A percentile compares a stretch with the other conserved stretches of the same genome.
Conservation (phyloP, 768 basidiomycete genomes). For the Ephemerocybe angulata region DNA sequence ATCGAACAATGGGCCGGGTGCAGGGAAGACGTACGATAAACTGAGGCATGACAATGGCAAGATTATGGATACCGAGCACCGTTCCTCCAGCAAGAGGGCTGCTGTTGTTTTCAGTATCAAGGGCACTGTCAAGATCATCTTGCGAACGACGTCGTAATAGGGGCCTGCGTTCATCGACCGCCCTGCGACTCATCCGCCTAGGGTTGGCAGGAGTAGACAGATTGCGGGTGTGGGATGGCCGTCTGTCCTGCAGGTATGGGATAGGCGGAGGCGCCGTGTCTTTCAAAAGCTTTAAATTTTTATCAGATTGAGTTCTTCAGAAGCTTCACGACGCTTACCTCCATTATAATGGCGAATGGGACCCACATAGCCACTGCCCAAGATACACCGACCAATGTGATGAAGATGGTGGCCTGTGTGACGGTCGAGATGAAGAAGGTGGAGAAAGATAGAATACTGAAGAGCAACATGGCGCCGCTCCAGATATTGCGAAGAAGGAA, state of each 20-base stretch:
- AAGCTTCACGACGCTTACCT: slow-evolving; percentile 44
- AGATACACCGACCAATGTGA: slow-evolving; percentile 84
- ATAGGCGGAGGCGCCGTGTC: slow-evolving; percentile 49
- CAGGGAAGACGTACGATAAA: slow-evolving; percentile 64
- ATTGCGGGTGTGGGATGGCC: slow-evolving; percentile 51
- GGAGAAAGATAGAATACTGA: slow-evolving; percentile 71
- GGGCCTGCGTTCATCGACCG: slow-evolving; percentile 49
- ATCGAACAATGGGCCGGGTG: background rate
- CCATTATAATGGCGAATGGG: slow-evolving; percentile 97
- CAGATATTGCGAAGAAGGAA: slow-evolving; percentile 92
- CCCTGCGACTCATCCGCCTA: slow-evolving; percentile 25
- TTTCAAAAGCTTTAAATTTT: slow-evolving; percentile 57
- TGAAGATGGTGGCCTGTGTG: slow-evolving; percentile 70
- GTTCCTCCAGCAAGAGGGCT: slow-evolving; percentile 80
- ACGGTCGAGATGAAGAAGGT: slow-evolving; percentile 88
- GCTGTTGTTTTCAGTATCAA: slow-evolving; percentile 33
- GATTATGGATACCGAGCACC: slow-evolving; percentile 90
- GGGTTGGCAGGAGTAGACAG: slow-evolving; percentile 44
- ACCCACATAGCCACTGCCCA: slow-evolving; percentile 99
- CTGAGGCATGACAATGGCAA: slow-evolving; percentile 93
- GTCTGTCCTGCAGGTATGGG: slow-evolving; percentile 13
- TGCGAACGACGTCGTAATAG: slow-evolving; percentile 58
- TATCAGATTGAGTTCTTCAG: slow-evolving; percentile 1
- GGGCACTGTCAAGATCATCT: slow-evolving; percentile 41
- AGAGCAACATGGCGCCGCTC: slow-evolving; percentile 82